phyloP scores from a whole-genome alignment of 495 filamentous ascomycete species.

The Clohesyomyces aquaticus region DNA sequence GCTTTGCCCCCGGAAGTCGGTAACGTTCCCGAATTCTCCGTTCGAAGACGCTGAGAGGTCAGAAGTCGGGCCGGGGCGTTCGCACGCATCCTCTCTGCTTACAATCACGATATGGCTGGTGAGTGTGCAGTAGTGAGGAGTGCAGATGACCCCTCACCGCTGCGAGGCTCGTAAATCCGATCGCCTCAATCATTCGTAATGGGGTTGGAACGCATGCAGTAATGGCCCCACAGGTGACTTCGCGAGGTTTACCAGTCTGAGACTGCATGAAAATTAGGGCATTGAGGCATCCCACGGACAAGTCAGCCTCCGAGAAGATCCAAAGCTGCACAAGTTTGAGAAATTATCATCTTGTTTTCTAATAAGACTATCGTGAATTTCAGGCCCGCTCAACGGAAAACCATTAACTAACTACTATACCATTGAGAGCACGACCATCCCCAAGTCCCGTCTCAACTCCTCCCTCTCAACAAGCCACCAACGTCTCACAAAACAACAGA shows the following conservation, averaged over 20 bases:
- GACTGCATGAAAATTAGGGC: not conserved
- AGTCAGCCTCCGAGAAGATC: not conserved
- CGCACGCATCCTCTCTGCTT: not conserved
- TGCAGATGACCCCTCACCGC: too few species aligned
- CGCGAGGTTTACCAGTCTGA: not conserved
- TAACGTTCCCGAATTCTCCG: too few species aligned
- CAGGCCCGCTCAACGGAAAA: not conserved
- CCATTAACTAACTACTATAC: too few species aligned
- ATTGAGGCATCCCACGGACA: too few species aligned
- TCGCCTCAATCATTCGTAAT: too few species aligned
- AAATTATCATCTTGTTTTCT: not conserved
- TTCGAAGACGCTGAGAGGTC: not conserved
- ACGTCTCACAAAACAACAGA: not conserved
- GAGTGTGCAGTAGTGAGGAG: not conserved
- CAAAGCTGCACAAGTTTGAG: not conserved
- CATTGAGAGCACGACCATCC: too few species aligned
- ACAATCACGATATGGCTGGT: not conserved
- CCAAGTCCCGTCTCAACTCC: not conserved
- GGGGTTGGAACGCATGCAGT: not conserved
- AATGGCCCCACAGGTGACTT: not conserved
- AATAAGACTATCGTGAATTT: not conserved
- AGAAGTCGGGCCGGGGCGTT: too few species aligned
- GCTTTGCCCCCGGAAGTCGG: too few species aligned
- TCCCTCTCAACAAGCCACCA: not conserved
- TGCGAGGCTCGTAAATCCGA: too few species aligned